A percentile compares a stretch with the other conserved stretches of the same genome.
These are phyloP conservation scores for Triticum monococcum DNA, from an alignment of 176 grass and related monocot species.

Conservation along the genomic window DNA sequence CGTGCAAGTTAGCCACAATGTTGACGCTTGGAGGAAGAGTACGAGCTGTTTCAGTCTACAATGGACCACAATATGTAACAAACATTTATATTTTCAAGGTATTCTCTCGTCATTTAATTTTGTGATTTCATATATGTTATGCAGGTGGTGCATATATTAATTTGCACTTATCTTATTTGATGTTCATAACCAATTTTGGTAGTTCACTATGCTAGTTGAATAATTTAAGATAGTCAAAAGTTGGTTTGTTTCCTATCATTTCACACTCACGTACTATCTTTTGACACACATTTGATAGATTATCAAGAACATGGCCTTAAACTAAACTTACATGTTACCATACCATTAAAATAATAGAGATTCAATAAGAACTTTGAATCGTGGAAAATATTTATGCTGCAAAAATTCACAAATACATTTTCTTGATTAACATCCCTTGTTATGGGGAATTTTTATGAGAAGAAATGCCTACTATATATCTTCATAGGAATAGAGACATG, in stretches of 20 bases:
- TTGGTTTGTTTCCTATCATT: background rate
- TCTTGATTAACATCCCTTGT: background rate
- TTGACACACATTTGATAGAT: background rate
- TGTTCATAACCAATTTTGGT: background rate
- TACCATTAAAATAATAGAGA: background rate
- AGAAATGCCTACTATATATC: background rate
- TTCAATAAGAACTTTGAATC: background rate
- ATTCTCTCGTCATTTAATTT: background rate
- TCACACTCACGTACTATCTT: background rate
- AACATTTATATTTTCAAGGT: slow-evolving; percentile 12
- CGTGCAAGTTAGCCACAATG: slow-evolving; percentile 18
- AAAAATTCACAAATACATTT: background rate
- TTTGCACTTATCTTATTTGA: background rate
- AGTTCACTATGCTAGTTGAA: background rate
- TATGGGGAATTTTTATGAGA: background rate
- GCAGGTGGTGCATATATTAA: background rate
- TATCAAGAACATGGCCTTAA: background rate
- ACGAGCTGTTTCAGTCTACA: background rate
- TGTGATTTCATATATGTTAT: background rate
- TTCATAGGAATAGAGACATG: background rate
- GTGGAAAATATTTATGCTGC: background rate
- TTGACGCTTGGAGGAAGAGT: slow-evolving; percentile 20
- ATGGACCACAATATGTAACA: slow-evolving; percentile 16
- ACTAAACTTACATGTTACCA: background rate
- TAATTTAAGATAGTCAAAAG: background rate